Percentiles rank a stretch among this genome's conserved stretches.
phyloP scores from a whole-genome alignment of 164 flowering plant genomes.

The Platanus orientalis region DNA sequence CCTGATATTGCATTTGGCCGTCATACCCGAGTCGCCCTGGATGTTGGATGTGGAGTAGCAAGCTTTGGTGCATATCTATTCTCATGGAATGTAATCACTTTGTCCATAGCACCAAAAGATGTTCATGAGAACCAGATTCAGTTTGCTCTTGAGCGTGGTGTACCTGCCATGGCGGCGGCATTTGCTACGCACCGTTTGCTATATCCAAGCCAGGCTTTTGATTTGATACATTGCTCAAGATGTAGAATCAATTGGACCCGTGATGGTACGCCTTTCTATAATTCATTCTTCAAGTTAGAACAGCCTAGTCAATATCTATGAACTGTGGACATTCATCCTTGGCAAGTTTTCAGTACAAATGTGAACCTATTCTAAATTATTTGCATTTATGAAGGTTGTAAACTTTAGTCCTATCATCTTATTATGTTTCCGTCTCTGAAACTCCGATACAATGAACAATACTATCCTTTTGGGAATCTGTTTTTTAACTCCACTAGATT shows the following conservation, averaged over 20 bases:
- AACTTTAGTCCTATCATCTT: too few relatives aligned
- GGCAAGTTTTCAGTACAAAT: too few relatives aligned
- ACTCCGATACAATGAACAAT: too few relatives aligned
- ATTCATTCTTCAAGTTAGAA: neutral
- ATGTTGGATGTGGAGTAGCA: slow-evolving; percentile 69
- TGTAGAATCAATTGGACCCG: slow-evolving; percentile 67
- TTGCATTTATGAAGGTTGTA: too few relatives aligned
- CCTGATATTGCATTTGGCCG: slow-evolving; percentile 53
- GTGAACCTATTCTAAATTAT: too few relatives aligned
- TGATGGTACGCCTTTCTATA: slow-evolving; percentile 42
- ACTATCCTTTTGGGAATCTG: too few relatives aligned
- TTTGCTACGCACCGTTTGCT: slow-evolving; percentile 49
- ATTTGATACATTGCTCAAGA: slow-evolving; percentile 62
- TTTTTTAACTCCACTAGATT: too few relatives aligned
- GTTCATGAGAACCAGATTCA: slow-evolving; percentile 71
- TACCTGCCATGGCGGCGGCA: slow-evolving; percentile 64
- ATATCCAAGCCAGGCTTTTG: slow-evolving; percentile 72
- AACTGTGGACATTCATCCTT: too few relatives aligned
- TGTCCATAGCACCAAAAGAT: slow-evolving; percentile 66
- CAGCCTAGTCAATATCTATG: too few relatives aligned
- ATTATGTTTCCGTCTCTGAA: too few relatives aligned
- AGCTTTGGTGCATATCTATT: slow-evolving; percentile 63
- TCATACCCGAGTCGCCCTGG: slow-evolving; percentile 49
- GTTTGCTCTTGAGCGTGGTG: slow-evolving; percentile 68
- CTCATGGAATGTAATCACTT: slow-evolving; percentile 40